These are phyloP conservation scores for Starmerella asiatica DNA, from an alignment of 805 yeast species.

Conservation along the genomic window DNA sequence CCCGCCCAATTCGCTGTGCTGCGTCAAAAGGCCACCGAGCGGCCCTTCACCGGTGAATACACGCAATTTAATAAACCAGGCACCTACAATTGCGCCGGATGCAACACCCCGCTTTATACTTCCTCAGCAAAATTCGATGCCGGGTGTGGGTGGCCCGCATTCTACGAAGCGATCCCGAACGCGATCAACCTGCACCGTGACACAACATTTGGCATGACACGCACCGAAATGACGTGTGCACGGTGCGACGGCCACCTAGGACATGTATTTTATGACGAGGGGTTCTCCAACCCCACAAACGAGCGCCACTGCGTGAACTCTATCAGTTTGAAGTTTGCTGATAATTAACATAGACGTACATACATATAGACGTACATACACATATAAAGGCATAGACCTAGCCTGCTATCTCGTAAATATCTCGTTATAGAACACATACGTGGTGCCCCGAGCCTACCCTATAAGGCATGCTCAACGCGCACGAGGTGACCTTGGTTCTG, in stretches of 20 bases:
- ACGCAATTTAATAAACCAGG: constrained; percentile 41
- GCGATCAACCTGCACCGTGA: constrained; percentile 54
- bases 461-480: constrained; percentile 10
- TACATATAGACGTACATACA: background rate
- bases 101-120: constrained; percentile 64
- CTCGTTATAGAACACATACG: background rate
- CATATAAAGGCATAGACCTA: background rate
- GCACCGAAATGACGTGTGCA: constrained; percentile 82
- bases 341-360: background rate
- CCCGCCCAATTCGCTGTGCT: constrained; percentile 70
- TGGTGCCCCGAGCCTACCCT: background rate
- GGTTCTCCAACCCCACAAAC: constrained; percentile 75
- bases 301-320: constrained; percentile 94
- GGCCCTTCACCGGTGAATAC: constrained; percentile 53
- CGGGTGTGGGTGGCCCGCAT: constrained; percentile 98
- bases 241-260: constrained; percentile 92
- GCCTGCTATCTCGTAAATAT: background rate
- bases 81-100: constrained; percentile 72
- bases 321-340: constrained; percentile 52
- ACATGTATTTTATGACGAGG: constrained; percentile 90
- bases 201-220: constrained; percentile 53
- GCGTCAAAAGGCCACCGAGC: constrained; percentile 60
- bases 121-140: constrained; percentile 74
- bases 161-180: constrained; percentile 78
- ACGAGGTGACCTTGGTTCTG: constrained; percentile 5